phyloP scores from a whole-genome alignment of 2,329 filamentous ascomycete genomes.

The Penicillium sp. region DNA sequence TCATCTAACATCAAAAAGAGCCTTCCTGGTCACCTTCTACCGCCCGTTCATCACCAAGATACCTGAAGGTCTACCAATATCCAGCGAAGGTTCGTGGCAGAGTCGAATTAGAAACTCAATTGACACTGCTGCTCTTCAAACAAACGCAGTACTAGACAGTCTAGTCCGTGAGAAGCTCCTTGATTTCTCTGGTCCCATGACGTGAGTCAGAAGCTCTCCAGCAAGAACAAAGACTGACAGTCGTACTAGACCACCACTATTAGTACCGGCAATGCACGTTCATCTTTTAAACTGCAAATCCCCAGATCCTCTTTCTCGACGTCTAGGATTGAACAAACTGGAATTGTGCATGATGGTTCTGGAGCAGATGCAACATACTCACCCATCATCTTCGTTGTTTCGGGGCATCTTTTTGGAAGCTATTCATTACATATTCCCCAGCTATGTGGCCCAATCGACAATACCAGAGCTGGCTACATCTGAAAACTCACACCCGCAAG shows the following conservation, averaged over 20 bases:
- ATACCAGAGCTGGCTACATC: neutral
- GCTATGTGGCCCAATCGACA: conserved; percentile 6
- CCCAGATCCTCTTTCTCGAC: conserved; percentile 22
- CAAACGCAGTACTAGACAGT: conserved; percentile 30
- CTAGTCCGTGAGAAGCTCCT: conserved; percentile 28
- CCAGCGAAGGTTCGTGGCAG: conserved; percentile 22
- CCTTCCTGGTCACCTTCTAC: conserved; percentile 32
- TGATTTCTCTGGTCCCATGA: conserved; percentile 28
- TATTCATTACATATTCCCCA: conserved; percentile 26
- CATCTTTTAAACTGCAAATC: conserved; percentile 33
- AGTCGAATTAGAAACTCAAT: conserved; percentile 20
- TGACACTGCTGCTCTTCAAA: conserved; percentile 25
- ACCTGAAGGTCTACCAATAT: conserved; percentile 19
- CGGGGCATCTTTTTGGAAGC: conserved; percentile 29
- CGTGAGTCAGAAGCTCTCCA: conserved; percentile 15
- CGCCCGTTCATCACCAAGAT: conserved; percentile 26
- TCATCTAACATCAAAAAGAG: conserved; percentile 15
- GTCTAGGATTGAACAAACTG: conserved; percentile 33
- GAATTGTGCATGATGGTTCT: conserved; percentile 36
- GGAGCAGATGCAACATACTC: conserved; percentile 34
- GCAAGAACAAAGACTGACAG: neutral
- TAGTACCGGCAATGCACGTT: conserved; percentile 37
- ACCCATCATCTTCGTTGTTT: conserved; percentile 30
- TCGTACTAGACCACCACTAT: conserved; percentile 23
- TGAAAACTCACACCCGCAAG: neutral